Base-by-base conservation (phyloP, 257 asterid genomes). In the Gentiana dahurica region DNA sequence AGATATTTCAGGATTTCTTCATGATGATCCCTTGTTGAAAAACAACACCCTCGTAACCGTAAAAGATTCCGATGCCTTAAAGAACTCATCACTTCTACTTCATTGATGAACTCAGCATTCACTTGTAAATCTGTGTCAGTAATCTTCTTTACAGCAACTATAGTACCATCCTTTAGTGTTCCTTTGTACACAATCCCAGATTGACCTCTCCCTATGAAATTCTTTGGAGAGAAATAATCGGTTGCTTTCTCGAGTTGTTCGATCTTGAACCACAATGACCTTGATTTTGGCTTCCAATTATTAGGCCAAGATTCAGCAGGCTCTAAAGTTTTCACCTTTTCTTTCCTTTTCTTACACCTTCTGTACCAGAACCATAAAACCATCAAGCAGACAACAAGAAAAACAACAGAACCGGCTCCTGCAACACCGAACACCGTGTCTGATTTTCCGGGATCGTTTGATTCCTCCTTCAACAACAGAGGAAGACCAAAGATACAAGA, bases 401-500 rank as follows among this genome's bases (percentile, higher is more conserved):
- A 54, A n/a, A 68, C 45, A 1, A 68, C 58, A 60, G 71, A 60
- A 55, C 79, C 79, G 12, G 68, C 83, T 43, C 83, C 87, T 33
- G 51, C 61, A 4, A 70, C 60, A 35, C 69, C 79, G 8, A 54
- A 70, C 1, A 72, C 52, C 35, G 74, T 44, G 51, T 43, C 68
- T 62, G 60, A 57, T 53, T 65, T 59, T 2, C 46, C 32, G 2
- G 36, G 34, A 8, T 37, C 53, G 34, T 50, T 53, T 1, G 72
- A 53, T 49, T 44, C 59, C 7, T 54, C 39, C 41, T 54, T 50
- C 12, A 36, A 49, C 7, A 37, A 39, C 59, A 80, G 34, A 36
- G 89, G 86, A 59, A 84, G 62, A 0, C 86, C 86, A 35, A 84
- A 73, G 48, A 81, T 71, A 73, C 94, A 84, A 0, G 81, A 72